Evolutionary conservation across 345 rosid species (phyloP).

Genomic region (Hibiscus syriacus): DNA sequence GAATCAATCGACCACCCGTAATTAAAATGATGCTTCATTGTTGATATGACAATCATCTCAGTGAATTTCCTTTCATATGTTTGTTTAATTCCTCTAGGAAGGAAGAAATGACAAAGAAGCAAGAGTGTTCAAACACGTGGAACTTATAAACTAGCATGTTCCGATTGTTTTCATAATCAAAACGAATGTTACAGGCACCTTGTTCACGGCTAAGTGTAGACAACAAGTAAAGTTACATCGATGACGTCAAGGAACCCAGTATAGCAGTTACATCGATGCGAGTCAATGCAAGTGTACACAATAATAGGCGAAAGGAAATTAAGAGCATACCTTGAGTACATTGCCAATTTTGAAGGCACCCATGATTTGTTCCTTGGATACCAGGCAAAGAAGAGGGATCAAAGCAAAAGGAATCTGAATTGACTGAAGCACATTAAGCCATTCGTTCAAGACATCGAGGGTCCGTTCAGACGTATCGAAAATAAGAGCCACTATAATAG

Average conservation of each 20-base stretch:
- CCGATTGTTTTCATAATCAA: background rate
- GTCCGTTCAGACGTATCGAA: slow-evolving; percentile 65
- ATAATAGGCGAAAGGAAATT: background rate
- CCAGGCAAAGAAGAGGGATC: slow-evolving; percentile 75
- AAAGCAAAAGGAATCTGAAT: slow-evolving; percentile 89
- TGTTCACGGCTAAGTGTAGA: background rate
- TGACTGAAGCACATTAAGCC: slow-evolving; percentile 89
- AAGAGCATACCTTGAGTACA: slow-evolving; percentile 47
- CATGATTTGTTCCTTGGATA: slow-evolving; percentile 74
- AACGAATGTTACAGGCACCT: background rate
- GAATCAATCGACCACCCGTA: background rate
- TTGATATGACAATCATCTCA: background rate
- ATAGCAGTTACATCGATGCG: background rate
- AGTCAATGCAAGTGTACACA: too few species aligned
- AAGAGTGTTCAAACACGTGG: background rate
- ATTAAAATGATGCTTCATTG: background rate
- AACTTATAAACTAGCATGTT: background rate
- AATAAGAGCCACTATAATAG: slow-evolving; percentile 66
- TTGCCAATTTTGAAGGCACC: slow-evolving; percentile 72
- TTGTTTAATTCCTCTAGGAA: background rate
- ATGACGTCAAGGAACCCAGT: background rate
- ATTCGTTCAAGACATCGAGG: slow-evolving; percentile 65
- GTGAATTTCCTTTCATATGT: background rate
- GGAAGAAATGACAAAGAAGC: background rate
- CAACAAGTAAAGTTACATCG: background rate